phyloP scores from a whole-genome alignment of 768 basidiomycete genomes.

The Exidia glandulosa region DNA sequence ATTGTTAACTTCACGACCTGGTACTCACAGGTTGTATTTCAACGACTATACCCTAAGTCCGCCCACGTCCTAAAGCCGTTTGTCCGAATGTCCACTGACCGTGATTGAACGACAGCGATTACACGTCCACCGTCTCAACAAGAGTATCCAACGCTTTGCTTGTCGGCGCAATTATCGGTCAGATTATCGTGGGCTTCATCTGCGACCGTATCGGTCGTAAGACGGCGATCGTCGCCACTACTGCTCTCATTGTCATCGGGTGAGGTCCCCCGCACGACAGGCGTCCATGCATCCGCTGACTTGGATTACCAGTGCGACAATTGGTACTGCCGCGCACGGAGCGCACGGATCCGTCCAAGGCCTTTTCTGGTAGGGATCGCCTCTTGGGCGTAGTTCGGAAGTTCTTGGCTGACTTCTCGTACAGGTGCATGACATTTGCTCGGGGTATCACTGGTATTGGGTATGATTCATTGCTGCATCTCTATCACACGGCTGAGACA shows the following conservation, averaged over 20 bases:
- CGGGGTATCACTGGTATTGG: conserved; percentile 61
- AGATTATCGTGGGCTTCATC: conserved; percentile 51
- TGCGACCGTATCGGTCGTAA: conserved; percentile 69
- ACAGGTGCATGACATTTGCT: conserved; percentile 48
- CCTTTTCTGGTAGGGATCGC: conserved; percentile 41
- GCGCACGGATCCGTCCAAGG: conserved; percentile 42
- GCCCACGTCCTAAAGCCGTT: background rate
- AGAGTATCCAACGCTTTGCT: conserved; percentile 61
- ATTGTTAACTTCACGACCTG: conserved; percentile 1
- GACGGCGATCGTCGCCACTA: conserved; percentile 60
- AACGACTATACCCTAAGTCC: conserved; percentile 46
- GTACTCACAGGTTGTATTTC: conserved; percentile 47
- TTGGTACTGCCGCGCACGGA: conserved; percentile 60
- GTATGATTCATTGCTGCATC: conserved; percentile 1
- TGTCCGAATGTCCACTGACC: background rate
- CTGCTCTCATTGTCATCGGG: conserved; percentile 57
- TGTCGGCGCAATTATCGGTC: conserved; percentile 54
- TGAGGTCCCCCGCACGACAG: background rate
- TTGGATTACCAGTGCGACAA: conserved; percentile 25
- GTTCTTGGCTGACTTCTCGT: background rate
- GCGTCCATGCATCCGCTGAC: background rate
- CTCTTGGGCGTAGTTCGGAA: background rate
- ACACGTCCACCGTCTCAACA: conserved; percentile 52
- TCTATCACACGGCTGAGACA: conserved; percentile 16
- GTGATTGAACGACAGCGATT: conserved; percentile 19